These are phyloP conservation scores for Ettlia oleoabundans DNA, from an alignment of 139 green algal species.

Conservation along the genomic window DNA sequence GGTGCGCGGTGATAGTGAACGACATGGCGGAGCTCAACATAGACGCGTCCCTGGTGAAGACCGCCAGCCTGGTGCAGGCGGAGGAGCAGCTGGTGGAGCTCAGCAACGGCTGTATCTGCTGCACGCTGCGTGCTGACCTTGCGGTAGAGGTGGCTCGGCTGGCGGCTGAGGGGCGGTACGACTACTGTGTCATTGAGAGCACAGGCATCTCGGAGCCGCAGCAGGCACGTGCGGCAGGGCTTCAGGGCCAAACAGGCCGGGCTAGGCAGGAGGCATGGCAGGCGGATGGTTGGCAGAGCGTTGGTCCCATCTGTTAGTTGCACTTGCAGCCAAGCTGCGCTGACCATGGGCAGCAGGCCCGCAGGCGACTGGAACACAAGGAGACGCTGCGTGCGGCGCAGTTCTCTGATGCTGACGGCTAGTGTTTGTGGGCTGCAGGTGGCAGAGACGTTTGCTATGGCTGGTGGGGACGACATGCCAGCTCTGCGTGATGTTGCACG, in stretches of 20 bases:
- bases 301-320: too few relatives aligned
- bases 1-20: constrained; percentile 12
- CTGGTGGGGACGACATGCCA: background rate
- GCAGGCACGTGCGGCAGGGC: too few relatives aligned
- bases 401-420: background rate
- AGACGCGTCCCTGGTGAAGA: too few relatives aligned
- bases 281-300: too few relatives aligned
- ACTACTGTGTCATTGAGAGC: constrained; percentile 80
- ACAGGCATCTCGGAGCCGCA: constrained; percentile 80
- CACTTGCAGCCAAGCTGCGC: too few relatives aligned
- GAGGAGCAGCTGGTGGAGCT: constrained; percentile 10
- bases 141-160: constrained; percentile 32
- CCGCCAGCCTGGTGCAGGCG: too few relatives aligned
- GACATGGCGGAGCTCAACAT: constrained; percentile 11
- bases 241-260: too few relatives aligned
- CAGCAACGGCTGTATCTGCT: constrained; percentile 4
- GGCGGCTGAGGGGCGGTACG: constrained; percentile 58
- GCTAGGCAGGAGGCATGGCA: too few relatives aligned
- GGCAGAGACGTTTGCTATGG: constrained; percentile 64
- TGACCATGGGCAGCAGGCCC: too few relatives aligned
- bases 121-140: constrained; percentile 62
- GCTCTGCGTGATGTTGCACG: background rate
- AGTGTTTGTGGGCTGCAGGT: constrained; percentile 39
- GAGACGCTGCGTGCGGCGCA: background rate
- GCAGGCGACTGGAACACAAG: too few relatives aligned